These are phyloP conservation scores for Colletotrichum trifolii DNA, from an alignment of 2,329 filamentous ascomycete genomes.

Conservation along the genomic window DNA sequence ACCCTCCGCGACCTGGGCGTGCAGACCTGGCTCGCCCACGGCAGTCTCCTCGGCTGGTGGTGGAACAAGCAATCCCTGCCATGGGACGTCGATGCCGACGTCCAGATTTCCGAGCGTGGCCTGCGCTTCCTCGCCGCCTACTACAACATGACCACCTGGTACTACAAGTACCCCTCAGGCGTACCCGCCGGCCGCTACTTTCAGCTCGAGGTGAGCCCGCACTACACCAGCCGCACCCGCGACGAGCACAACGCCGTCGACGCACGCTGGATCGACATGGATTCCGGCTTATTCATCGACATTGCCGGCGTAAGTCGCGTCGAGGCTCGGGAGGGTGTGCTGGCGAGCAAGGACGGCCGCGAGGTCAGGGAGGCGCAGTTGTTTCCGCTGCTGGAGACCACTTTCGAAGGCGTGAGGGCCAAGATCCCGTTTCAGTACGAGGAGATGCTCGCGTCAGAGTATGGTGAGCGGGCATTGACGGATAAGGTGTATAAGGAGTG, in stretches of 20 bases:
- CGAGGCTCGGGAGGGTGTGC: constrained; percentile 55
- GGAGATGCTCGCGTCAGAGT: constrained; percentile 68
- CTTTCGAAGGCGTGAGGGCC: constrained; percentile 73
- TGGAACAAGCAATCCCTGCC: constrained; percentile 78
- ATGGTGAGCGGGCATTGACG: constrained; percentile 62
- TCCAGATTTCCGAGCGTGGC: constrained; percentile 75
- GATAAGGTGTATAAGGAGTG: constrained; percentile 65
- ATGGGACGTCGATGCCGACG: constrained; percentile 83
- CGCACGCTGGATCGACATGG: constrained; percentile 60
- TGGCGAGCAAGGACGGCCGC: constrained; percentile 63
- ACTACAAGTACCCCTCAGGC: constrained; percentile 51
- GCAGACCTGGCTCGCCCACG: constrained; percentile 86
- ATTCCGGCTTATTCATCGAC: constrained; percentile 60
- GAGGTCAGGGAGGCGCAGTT: constrained; percentile 68
- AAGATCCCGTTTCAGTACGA: constrained; percentile 74
- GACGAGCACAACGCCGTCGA: constrained; percentile 58
- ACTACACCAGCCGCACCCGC: constrained; percentile 47
- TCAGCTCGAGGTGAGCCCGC: constrained; percentile 61
- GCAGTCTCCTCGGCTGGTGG: constrained; percentile 89
- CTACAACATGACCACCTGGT: constrained; percentile 69
- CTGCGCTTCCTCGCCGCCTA: constrained; percentile 73
- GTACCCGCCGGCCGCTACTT: constrained; percentile 55
- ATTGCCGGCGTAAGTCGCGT: constrained; percentile 63
- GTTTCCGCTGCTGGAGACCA: constrained; percentile 75
- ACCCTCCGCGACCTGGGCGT: constrained; percentile 74